phyloP scores from a whole-genome alignment of 2,329 filamentous ascomycete species.

The Diaporthe sp. region DNA sequence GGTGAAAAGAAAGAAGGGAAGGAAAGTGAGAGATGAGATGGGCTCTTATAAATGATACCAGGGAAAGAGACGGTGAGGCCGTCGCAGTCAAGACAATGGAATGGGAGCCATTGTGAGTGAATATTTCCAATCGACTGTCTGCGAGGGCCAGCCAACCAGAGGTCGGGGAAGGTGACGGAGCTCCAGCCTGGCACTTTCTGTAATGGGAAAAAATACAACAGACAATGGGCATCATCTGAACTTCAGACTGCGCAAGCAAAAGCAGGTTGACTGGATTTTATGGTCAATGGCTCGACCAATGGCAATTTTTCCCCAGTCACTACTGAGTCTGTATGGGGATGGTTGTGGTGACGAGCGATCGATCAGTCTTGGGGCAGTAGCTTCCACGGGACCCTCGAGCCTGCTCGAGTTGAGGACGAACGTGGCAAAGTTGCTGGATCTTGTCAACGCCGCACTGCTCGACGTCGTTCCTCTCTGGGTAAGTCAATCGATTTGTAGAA shows the following conservation, averaged over 20 bases:
- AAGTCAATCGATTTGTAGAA: not conserved
- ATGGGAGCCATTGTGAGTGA: constrained; percentile 9
- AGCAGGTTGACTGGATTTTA: not conserved
- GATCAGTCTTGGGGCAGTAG: too few species aligned
- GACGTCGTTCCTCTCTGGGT: not conserved
- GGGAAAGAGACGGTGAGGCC: too few species aligned
- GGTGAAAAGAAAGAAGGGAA: not conserved
- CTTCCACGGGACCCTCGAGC: not conserved
- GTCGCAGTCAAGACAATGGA: not conserved
- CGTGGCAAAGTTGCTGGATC: not conserved
- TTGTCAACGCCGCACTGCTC: not conserved
- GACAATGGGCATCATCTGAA: not conserved
- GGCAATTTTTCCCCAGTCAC: not conserved
- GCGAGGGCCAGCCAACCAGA: constrained; percentile 10
- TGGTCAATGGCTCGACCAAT: not conserved
- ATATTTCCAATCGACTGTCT: not conserved
- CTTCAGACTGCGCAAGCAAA: not conserved
- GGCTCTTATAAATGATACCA: not conserved
- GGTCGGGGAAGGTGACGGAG: not conserved
- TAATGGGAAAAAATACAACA: not conserved
- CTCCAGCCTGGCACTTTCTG: constrained; percentile 13
- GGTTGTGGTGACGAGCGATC: not conserved
- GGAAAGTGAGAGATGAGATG: not conserved
- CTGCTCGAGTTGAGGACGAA: not conserved
- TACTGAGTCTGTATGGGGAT: not conserved